Conservation (phyloP, 441 rosid species). For the Adansonia grandidieri region DNA sequence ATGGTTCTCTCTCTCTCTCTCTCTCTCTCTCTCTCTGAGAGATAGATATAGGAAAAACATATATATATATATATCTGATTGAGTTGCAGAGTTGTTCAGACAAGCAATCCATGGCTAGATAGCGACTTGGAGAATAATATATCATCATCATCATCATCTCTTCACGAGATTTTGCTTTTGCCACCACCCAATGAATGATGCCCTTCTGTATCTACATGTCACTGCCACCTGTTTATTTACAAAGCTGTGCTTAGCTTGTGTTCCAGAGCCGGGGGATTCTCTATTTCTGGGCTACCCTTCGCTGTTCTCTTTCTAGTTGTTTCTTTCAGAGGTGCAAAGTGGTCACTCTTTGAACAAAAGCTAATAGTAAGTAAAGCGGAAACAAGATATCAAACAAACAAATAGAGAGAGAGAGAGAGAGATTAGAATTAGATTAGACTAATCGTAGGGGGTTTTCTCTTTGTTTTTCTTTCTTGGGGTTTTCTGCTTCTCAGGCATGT, state of each 20-base stretch:
- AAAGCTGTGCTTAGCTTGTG: constrained; percentile 36
- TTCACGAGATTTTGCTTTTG: constrained; percentile 58
- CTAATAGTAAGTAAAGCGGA: constrained; percentile 15
- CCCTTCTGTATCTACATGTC: constrained; percentile 51
- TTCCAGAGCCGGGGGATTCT: constrained; percentile 38
- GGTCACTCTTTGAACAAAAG: constrained; percentile 31
- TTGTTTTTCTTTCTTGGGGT: constrained; percentile 54
- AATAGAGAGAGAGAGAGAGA: background rate
- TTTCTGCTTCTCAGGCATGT: constrained; percentile 55
- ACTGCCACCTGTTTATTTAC: constrained; percentile 39
- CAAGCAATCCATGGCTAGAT: constrained; percentile 60
- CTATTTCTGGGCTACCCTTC: constrained; percentile 29
- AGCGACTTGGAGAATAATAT: constrained; percentile 77
- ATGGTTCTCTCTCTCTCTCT: too few relatives aligned
- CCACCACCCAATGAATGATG: too few relatives aligned
- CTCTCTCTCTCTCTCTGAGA: background rate
- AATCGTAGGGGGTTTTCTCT: constrained; percentile 37
- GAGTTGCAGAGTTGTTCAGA: constrained; percentile 49
- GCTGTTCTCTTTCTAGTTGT: constrained; percentile 26
- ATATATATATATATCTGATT: constrained; percentile 24
- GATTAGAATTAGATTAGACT: constrained; percentile 28
- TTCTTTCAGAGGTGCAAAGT: constrained; percentile 39
- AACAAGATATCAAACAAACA: constrained; percentile 31
- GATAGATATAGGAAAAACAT: constrained; percentile 37
- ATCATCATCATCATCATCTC: constrained; percentile 53